Evolutionary conservation across 2,329 filamentous ascomycete species (phyloP), one percentile per base, ranked within the genome.

Genomic region (Arthrobotrys conoides): DNA sequence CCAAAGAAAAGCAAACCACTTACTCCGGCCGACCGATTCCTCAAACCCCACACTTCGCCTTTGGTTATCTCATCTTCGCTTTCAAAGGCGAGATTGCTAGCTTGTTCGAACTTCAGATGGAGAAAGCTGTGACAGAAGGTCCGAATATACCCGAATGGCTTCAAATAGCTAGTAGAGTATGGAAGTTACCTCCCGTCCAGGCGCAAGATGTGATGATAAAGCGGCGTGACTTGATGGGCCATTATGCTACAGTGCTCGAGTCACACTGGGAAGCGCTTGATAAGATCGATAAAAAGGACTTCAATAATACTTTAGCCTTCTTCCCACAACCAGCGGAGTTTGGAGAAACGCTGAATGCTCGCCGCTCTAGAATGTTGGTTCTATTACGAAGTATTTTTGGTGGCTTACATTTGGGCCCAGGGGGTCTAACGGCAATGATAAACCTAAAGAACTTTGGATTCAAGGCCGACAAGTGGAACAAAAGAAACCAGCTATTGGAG

Each of bases 31-130:
- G 38, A 22, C 5, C 12, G 3, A n/a, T n/a, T 6, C 41, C 41
- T n/a, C 41, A 36, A 20, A 36, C 27, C 16, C 3, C 16, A 20
- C 53, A 14, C 1, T 20, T 20, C 30, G 3, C 53, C 8, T 36
- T 57, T 4, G 53, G 53, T 20, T 57, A 57, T 10, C 53, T 57
- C 30, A 16, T 57, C 27, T 38, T 36, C n/a, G 8, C 53, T 10
- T n/a, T 57, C 16, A 20, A 22, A 9, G 53, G 16, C 0, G 30
- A 20, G n/a, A 2, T 57, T 12, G 16, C 0, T 10, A 46, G n/a
- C 3, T 2, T 46, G 14, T 3, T 5, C 14, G 3, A 46, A 46
- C 14, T 16, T 5, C 2, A 46, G 5, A 38, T 36, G 16, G n/a
- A 0, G 10, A 16, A 14, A 5, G 22, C 49, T 33, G 14, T 12